phyloP scores from a whole-genome alignment of 768 basidiomycete species.

The Mycena vitilis region DNA sequence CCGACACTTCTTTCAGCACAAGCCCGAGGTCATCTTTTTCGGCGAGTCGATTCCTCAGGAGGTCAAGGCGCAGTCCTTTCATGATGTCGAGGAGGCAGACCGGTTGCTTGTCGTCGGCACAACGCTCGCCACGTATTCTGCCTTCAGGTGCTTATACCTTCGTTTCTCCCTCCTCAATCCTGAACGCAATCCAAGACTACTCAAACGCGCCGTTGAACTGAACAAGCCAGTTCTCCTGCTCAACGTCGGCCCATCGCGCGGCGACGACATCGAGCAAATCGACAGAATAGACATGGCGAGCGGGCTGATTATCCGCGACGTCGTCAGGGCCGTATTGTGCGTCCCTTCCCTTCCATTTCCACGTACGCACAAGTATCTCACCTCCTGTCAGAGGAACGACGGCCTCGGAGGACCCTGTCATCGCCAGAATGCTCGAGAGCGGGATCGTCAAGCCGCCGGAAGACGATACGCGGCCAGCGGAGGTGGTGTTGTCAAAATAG shows the following conservation, averaged over 20 bases:
- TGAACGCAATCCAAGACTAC: constrained; percentile 62
- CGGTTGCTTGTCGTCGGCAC: constrained; percentile 87
- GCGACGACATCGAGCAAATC: constrained; percentile 74
- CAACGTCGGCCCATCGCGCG: constrained; percentile 91
- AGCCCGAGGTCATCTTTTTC: constrained; percentile 89
- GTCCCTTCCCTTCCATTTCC: constrained; percentile 42
- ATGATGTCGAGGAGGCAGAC: constrained; percentile 68
- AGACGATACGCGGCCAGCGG: constrained; percentile 45
- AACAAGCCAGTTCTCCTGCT: constrained; percentile 84
- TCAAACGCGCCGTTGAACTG: constrained; percentile 82
- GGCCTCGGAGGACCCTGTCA: constrained; percentile 55
- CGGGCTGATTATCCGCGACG: constrained; percentile 78
- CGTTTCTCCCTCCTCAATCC: background rate
- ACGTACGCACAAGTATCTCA: background rate
- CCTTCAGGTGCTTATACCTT: constrained; percentile 69
- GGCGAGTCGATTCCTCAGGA: constrained; percentile 84
- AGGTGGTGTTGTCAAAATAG: constrained; percentile 14
- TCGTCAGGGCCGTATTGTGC: constrained; percentile 70
- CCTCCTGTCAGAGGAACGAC: constrained; percentile 56
- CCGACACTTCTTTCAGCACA: constrained; percentile 60
- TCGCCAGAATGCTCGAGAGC: constrained; percentile 65
- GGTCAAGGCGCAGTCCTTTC: constrained; percentile 79
- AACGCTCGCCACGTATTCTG: constrained; percentile 93
- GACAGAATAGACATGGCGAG: constrained; percentile 85
- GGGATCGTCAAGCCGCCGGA: constrained; percentile 66